Evolutionary conservation across 2,329 filamentous ascomycete species (phyloP).

Genomic region (Neofusicoccum parvum): DNA sequence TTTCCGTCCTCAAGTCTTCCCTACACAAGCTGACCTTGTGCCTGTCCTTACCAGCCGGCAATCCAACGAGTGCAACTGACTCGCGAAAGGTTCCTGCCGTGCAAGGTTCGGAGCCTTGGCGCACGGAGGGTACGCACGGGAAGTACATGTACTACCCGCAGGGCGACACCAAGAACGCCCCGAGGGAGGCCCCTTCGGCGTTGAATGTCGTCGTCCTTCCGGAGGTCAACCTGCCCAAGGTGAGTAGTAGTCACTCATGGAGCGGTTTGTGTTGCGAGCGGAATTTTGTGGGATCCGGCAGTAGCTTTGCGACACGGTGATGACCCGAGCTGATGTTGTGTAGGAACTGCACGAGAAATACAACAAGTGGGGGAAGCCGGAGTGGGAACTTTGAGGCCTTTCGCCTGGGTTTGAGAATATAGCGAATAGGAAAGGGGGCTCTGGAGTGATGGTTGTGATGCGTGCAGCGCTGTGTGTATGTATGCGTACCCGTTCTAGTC

Average conservation of each 20-base stretch:
- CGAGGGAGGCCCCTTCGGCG: conserved; percentile 87
- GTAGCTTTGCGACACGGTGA: no score
- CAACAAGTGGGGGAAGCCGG: conserved; percentile 99
- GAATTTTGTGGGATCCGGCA: no score
- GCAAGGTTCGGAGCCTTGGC: conserved; percentile 82
- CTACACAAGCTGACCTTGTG: not conserved
- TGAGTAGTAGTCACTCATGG: conserved; percentile 8
- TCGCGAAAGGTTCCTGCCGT: not conserved
- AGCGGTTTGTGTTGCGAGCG: not conserved
- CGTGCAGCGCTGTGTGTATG: no score
- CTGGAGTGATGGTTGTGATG: no score
- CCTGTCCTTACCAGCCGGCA: not conserved
- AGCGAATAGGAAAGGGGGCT: no score
- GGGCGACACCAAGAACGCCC: conserved; percentile 70
- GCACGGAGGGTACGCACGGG: conserved; percentile 65
- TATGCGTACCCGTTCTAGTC: no score
- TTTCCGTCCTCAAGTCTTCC: not conserved
- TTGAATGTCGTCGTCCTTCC: conserved; percentile 93
- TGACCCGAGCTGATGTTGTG: not conserved
- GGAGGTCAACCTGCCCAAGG: conserved; percentile 86
- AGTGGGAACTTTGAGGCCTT: conserved; percentile 54
- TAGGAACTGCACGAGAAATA: conserved; percentile 91
- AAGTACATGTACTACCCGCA: conserved; percentile 72
- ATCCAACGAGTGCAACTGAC: not conserved
- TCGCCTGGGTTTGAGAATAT: no score